Evolutionary conservation across 768 basidiomycete genomes (phyloP).

Genomic region (Pilatotrama ljubarskyi): DNA sequence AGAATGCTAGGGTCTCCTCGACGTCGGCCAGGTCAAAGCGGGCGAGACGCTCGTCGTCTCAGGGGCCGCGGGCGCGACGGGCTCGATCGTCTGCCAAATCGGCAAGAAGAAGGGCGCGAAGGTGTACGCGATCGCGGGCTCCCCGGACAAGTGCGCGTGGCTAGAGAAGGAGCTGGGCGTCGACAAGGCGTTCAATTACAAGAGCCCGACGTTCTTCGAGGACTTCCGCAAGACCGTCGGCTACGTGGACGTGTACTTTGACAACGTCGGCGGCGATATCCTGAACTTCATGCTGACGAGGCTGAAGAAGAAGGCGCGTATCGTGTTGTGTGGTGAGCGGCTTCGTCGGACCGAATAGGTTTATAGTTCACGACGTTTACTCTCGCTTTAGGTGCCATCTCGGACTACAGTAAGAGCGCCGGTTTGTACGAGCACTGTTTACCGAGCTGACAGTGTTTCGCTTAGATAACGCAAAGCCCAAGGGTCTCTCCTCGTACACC

Average conservation of each 20-base stretch:
- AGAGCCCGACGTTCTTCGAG: slow-evolving; percentile 64
- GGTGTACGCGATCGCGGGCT: slow-evolving; percentile 88
- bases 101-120: slow-evolving; percentile 77
- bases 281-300: slow-evolving; percentile 75
- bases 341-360: not conserved
- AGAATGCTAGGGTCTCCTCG: slow-evolving; percentile 66
- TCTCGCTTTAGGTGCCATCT: slow-evolving; percentile 67
- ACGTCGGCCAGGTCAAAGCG: slow-evolving; percentile 75
- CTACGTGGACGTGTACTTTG: slow-evolving; percentile 83
- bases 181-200: slow-evolving; percentile 86
- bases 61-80: slow-evolving; percentile 90
- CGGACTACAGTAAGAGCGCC: slow-evolving; percentile 65
- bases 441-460: not conserved
- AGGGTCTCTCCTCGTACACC: slow-evolving; percentile 65
- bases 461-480: slow-evolving; percentile 58
- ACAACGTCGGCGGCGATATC: slow-evolving; percentile 82
- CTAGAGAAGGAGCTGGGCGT: slow-evolving; percentile 83
- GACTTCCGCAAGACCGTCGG: slow-evolving; percentile 74
- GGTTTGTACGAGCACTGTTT: not conserved
- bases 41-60: slow-evolving; percentile 87
- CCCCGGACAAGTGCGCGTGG: slow-evolving; percentile 81
- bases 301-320: slow-evolving; percentile 74
- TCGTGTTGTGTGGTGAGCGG: slow-evolving; percentile 77
- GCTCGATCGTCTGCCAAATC: slow-evolving; percentile 81
- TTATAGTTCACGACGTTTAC: not conserved